phyloP scores from a whole-genome alignment of 1,284 basidiomycete genomes.

The Sanghuangporus baumii region DNA sequence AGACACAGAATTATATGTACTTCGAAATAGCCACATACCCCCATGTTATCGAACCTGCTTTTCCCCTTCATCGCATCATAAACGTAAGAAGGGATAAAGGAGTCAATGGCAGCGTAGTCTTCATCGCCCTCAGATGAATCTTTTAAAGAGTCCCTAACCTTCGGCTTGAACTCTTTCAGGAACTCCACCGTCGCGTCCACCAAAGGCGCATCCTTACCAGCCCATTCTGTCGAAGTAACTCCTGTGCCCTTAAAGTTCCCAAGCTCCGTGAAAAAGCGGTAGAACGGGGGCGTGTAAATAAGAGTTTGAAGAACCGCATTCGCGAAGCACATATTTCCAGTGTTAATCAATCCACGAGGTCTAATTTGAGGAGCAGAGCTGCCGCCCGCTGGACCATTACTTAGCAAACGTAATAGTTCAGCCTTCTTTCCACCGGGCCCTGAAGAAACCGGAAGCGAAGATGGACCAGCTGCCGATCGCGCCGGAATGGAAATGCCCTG shows the following conservation, averaged over 20 bases:
- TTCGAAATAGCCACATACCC: constrained; percentile 44
- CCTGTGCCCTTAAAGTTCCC: constrained; percentile 42
- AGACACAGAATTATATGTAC: constrained; percentile 9
- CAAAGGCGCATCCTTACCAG: constrained; percentile 58
- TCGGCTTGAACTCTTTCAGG: constrained; percentile 66
- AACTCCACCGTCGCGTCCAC: constrained; percentile 83
- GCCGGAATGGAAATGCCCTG: constrained; percentile 66
- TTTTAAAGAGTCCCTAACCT: constrained; percentile 35
- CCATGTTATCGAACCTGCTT: constrained; percentile 91
- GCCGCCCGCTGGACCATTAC: constrained; percentile 35
- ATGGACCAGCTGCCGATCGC: constrained; percentile 22
- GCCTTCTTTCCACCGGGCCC: constrained; percentile 33
- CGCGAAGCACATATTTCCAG: constrained; percentile 97
- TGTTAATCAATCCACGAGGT: constrained; percentile 88
- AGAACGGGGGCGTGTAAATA: constrained; percentile 86
- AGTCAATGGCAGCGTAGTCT: constrained; percentile 44
- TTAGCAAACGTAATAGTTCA: constrained; percentile 54
- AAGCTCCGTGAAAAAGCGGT: constrained; percentile 72
- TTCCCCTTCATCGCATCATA: constrained; percentile 96
- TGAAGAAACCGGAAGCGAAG: constrained; percentile 29
- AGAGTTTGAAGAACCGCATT: constrained; percentile 92
- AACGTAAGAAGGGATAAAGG: constrained; percentile 86
- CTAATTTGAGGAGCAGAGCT: constrained; percentile 37
- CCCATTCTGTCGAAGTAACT: constrained; percentile 32
- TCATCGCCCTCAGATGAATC: constrained; percentile 31